Evolutionary conservation across 179 eudicot species (phyloP), one percentile per base, ranked within the genome.

Genomic region (Camellia oleifera): DNA sequence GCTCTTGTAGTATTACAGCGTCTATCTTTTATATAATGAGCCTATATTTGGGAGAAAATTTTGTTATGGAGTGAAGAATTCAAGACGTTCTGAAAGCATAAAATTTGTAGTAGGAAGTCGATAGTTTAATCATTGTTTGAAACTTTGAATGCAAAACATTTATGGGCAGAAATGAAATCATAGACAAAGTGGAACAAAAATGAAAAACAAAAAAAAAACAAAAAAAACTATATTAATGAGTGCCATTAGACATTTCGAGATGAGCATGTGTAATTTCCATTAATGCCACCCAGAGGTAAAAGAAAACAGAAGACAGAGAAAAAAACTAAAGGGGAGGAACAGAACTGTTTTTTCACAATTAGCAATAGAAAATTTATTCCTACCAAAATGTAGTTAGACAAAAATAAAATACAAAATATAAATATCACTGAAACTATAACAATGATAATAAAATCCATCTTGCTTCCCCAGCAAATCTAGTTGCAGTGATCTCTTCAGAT

Each of bases 1-100:
- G 98, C 97, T 85, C 86, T 93, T n/a, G 98, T 95, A 61, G 99
- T 97, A 83, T 94, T 97, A 77, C 92, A 81, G 23, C 90, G 92
- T 82, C 92, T 88, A 83, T 89, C 93, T 88, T 97, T 93, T 32
- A 97, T 93, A 85, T 85, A 91, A 80, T 97, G 99, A 57, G 95
- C 99, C 99, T 77, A 75, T n/a, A 80, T 69, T 32, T 8, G 61
- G 20, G n/a, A 57, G 50, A 32, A 74, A 52, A 48, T 2, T 3
- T 3, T 12, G 32, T 32, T 32, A 32, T 32, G 32, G 12, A 58
- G 44, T 74, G 53, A 66, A 68, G 40, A 74, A 67, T 18, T 10
- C 17, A 23, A 74, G 4, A 18, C 45, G 67, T 64, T 42, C 40
- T 78, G 69, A 46, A 53, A 80, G 65, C 42, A 64, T 11, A 32